Evolutionary conservation across 192 early-diverging fungal species (phyloP), one percentile per base, ranked within the genome.

Genomic region (Podila verticillata): DNA sequence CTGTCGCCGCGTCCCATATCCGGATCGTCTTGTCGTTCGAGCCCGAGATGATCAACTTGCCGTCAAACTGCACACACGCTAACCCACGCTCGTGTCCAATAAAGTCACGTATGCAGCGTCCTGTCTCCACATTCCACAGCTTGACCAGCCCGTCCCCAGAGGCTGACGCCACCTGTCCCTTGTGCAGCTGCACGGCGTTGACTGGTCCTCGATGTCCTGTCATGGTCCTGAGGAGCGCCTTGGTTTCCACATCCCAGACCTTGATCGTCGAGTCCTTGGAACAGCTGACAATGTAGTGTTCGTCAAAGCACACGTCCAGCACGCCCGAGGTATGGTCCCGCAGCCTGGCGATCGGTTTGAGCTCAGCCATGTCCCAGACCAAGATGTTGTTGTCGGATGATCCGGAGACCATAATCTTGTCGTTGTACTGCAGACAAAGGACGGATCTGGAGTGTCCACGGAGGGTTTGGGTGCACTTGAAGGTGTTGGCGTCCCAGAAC

Each of bases 261-360:
- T 92, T 92, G 54, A 99, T 92, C 0, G 95, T 93, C 44, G 91
- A 92, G 81, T 99, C 98, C 84, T 98, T 96, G 57, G 95, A 97
- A 79, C 96, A 97, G 10, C 91, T 93, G 19, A 97, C 92, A 15
- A 97, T 87, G 44, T 86, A 72, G 29, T 86, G 65, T 48, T 86
- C 74, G 73, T 95, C 86, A 77, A 99, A 96, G 29, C 94, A 91
- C 9, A 97, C 92, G 74, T 96, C 95, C 30, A 96, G 87, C 12
- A 99, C 95, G 15, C 95, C 92, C 0, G 89, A 85, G 0, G 88
- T 61, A 77, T 99, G 97, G n/a, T 94, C 95, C 17, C 72, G 48
- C 20, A 99, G 84, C 0, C 81, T 84, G 36, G 78, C 70, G 5
- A 88, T 39, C 8, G 81, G 85, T 17, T 54, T n/a, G 19, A 84